Conservation (phyloP, 306 rosid genomes). For the Alnus glutinosa region DNA sequence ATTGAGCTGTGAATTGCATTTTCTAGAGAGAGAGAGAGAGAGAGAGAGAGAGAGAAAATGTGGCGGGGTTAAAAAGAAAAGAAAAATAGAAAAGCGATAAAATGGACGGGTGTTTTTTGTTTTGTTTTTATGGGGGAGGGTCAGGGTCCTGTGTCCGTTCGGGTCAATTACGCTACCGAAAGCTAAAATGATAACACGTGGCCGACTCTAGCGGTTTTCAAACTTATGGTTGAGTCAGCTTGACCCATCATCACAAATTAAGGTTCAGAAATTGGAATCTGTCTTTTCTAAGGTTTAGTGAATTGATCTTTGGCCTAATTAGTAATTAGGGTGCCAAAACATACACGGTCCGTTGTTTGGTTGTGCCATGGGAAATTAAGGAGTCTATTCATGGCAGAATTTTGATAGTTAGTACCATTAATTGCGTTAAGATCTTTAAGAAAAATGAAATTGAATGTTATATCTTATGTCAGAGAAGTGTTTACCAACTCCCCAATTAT, state of each 20-base stretch:
- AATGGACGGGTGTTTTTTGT: slow-evolving; percentile 5
- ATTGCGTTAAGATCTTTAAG: not conserved
- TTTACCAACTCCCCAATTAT: no score
- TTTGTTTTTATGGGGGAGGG: not conserved
- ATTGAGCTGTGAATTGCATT: slow-evolving; percentile 1
- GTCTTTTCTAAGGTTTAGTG: not conserved
- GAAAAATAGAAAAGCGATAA: not conserved
- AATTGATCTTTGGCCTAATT: no score
- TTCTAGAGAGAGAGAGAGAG: slow-evolving; percentile 16
- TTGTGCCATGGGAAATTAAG: no score
- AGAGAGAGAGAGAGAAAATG: not conserved
- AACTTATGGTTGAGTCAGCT: not conserved
- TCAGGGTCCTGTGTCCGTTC: not conserved
- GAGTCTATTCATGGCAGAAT: not conserved
- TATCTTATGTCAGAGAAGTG: no score
- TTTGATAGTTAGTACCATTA: not conserved
- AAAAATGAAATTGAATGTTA: no score
- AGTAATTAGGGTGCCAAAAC: no score
- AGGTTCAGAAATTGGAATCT: no score
- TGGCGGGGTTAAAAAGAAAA: not conserved
- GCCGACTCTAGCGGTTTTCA: slow-evolving; percentile 17
- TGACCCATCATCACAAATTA: not conserved
- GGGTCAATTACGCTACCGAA: not conserved
- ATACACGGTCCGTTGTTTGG: no score
- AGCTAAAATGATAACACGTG: slow-evolving; percentile 31